These are phyloP conservation scores for Dendrobium huoshanense DNA, from an alignment of 106 monocot species.

Conservation along the genomic window DNA sequence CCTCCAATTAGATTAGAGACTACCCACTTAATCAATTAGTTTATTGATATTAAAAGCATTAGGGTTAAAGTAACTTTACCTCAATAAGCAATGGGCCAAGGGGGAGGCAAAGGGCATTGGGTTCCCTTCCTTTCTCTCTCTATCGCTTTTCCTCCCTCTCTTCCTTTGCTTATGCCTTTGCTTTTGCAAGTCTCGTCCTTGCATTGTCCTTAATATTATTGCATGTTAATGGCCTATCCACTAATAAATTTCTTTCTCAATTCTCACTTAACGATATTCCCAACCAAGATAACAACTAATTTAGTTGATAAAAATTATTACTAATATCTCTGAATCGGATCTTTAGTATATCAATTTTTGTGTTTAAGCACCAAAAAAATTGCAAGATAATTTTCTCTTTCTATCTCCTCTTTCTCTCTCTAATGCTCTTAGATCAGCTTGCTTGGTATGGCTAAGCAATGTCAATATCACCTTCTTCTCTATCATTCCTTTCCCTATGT, in stretches of 20 bases:
- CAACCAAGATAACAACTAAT: too few species aligned
- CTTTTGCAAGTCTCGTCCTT: not conserved
- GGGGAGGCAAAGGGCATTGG: constrained; percentile 3
- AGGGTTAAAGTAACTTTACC: not conserved
- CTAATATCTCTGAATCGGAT: too few species aligned
- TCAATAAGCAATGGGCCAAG: not conserved
- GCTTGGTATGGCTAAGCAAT: not conserved
- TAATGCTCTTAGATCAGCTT: not conserved
- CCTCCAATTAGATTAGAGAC: not conserved
- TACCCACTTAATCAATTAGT: not conserved
- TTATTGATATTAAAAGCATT: not conserved
- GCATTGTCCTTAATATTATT: constrained; percentile 5
- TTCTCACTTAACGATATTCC: not conserved
- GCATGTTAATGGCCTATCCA: not conserved
- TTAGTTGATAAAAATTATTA: too few species aligned
- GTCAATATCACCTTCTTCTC: not conserved
- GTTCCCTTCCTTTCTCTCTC: constrained; percentile 2
- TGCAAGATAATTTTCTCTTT: not conserved
- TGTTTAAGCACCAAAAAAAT: too few species aligned
- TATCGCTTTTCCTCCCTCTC: not conserved
- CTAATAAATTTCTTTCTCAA: not conserved
- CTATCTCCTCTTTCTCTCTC: not conserved
- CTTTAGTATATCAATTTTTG: too few species aligned
- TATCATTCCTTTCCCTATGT: not conserved
- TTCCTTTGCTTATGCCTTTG: constrained; percentile 1